phyloP scores from a whole-genome alignment of 1,284 basidiomycete species.

The Tetrapyrgos nigripes region DNA sequence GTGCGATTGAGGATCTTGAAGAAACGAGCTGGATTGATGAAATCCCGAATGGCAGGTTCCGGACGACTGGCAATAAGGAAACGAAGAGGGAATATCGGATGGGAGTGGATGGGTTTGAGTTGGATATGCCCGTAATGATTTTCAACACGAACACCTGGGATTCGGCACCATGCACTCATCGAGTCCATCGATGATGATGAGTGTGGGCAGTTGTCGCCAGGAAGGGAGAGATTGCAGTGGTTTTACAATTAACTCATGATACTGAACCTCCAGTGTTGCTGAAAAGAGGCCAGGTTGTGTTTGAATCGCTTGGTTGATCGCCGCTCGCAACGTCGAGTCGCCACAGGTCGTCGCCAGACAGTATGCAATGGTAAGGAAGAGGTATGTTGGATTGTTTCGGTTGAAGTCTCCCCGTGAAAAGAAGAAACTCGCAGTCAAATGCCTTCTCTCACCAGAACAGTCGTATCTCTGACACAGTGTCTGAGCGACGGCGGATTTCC shows the following conservation, averaged over 20 bases:
- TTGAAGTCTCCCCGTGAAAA: conserved; percentile 13
- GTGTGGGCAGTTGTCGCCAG: not conserved
- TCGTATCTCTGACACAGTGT: conserved; percentile 17
- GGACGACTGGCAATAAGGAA: conserved; percentile 9
- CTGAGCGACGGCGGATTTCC: conserved; percentile 26
- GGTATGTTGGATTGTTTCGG: conserved; percentile 2
- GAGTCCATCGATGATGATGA: conserved; percentile 8
- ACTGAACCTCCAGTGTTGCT: conserved; percentile 2
- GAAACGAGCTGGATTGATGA: not conserved
- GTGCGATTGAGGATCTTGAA: not conserved
- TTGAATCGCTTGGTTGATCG: not conserved
- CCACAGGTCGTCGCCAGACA: not conserved
- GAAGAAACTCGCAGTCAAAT: conserved; percentile 23
- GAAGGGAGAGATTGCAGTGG: not conserved
- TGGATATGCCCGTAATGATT: not conserved
- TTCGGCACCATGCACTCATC: not conserved
- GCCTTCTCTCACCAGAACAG: not conserved
- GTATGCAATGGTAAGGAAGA: conserved; percentile 10
- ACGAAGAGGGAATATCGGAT: not conserved
- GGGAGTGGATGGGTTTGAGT: conserved; percentile 15
- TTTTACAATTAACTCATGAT: not conserved
- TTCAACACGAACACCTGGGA: not conserved
- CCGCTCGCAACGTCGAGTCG: not conserved
- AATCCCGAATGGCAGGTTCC: conserved; percentile 3
- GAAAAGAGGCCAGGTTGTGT: not conserved